Conservation (phyloP, 2,329 filamentous ascomycete genomes). For the Verticillium alfalfae region DNA sequence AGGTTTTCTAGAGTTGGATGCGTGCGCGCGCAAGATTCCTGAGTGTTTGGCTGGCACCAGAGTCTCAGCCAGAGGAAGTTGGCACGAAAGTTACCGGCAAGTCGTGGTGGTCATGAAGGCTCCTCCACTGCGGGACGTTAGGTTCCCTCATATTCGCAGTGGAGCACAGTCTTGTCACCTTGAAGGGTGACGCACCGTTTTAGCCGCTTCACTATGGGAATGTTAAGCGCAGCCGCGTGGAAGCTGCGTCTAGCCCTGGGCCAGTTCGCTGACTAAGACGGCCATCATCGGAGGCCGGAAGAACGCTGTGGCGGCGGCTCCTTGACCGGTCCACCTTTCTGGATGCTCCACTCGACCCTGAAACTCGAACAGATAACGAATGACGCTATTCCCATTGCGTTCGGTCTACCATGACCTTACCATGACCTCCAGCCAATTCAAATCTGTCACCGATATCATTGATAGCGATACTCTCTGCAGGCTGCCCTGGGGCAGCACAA, state of each 20-base stretch:
- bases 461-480: not conserved
- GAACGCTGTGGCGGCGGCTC: not conserved
- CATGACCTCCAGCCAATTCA: not conserved
- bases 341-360: not conserved
- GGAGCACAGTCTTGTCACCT: not conserved
- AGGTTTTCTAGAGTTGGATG: not conserved
- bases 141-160: not conserved
- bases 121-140: not conserved
- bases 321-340: not conserved
- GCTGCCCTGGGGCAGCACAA: not conserved
- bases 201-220: not conserved
- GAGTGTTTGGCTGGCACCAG: not conserved
- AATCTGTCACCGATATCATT: not conserved
- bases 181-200: not conserved
- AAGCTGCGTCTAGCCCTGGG: not conserved
- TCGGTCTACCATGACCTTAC: not conserved
- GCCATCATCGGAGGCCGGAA: not conserved
- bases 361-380: not conserved
- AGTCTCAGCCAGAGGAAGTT: not conserved
- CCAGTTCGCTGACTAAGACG: not conserved
- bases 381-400: not conserved
- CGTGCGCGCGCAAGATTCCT: not conserved
- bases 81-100: not conserved
- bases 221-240: not conserved
- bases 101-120: not conserved